Conservation (phyloP, 495 filamentous ascomycete genomes). For the Penicillium daleae region DNA sequence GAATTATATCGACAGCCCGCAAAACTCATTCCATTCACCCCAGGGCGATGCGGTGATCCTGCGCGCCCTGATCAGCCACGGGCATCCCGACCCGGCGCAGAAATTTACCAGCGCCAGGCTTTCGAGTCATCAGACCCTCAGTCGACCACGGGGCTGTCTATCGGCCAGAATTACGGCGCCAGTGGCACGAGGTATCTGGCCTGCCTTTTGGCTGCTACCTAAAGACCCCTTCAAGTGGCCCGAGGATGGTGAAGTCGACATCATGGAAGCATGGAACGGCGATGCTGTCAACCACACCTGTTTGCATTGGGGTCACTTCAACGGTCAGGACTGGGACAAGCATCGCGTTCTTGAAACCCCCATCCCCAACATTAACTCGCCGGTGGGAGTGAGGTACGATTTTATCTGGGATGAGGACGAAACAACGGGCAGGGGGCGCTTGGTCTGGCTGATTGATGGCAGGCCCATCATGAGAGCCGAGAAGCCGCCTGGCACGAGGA, state of each 20-base stretch:
- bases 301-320: slow-evolving; percentile 37
- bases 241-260: slow-evolving; percentile 36
- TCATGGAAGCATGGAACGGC: slow-evolving; percentile 36
- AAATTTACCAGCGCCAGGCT: slow-evolving; percentile 35
- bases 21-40: slow-evolving; percentile 37
- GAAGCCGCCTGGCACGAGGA: slow-evolving; percentile 35
- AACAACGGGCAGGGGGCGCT: slow-evolving; percentile 28
- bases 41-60: slow-evolving; percentile 34
- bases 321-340: slow-evolving; percentile 36
- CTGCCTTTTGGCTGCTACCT: slow-evolving; percentile 39
- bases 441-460: slow-evolving; percentile 36
- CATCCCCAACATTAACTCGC: slow-evolving; percentile 32
- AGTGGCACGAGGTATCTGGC: slow-evolving; percentile 35
- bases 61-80: slow-evolving; percentile 34
- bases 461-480: slow-evolving; percentile 33
- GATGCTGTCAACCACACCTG: slow-evolving; percentile 36
- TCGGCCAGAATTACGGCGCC: slow-evolving; percentile 34
- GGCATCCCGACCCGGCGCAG: slow-evolving; percentile 28
- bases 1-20: slow-evolving; percentile 33
- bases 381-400: slow-evolving; percentile 31
- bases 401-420: slow-evolving; percentile 37
- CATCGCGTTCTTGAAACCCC: slow-evolving; percentile 36
- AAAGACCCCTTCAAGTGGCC: slow-evolving; percentile 40
- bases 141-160: slow-evolving; percentile 34
- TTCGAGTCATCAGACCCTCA: slow-evolving; percentile 31